Conservation (phyloP, 2,329 filamentous ascomycete species). For the Hymenoscyphus fructigenus region DNA sequence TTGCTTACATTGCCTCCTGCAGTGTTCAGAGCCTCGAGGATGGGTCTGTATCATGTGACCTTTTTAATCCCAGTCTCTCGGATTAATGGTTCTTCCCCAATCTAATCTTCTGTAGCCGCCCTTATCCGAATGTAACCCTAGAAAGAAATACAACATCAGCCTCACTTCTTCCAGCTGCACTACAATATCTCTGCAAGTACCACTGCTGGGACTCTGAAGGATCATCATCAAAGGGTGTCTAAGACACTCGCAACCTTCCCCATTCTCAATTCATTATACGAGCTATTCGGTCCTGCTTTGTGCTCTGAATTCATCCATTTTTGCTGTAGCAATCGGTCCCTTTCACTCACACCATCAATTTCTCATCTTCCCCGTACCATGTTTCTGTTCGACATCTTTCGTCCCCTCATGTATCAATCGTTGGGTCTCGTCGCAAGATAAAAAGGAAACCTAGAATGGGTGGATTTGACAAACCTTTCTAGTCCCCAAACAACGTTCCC, state of each 20-base stretch:
- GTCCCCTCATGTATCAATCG: not conserved
- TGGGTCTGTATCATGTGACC: not conserved
- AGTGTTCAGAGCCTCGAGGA: not conserved
- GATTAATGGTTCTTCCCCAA: not conserved
- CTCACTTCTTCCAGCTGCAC: not conserved
- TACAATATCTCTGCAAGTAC: not conserved
- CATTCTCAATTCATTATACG: not conserved
- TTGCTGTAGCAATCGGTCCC: not conserved
- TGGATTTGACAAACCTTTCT: not conserved
- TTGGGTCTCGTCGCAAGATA: not conserved
- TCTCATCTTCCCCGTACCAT: not conserved
- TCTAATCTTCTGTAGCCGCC: not conserved
- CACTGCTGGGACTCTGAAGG: not conserved
- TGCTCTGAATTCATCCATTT: not conserved
- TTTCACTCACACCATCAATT: not conserved
- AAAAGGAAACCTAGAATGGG: not conserved
- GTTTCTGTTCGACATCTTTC: not conserved
- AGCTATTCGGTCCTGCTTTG: not conserved
- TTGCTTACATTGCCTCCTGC: not conserved
- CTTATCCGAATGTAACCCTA: not conserved
- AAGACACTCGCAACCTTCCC: not conserved
- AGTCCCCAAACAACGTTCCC: conserved; percentile 11
- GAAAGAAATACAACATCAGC: not conserved
- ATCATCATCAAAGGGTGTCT: not conserved
- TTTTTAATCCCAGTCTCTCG: not conserved